Conservation (phyloP, 768 basidiomycete species). For the Boletus vermiculosoides region DNA sequence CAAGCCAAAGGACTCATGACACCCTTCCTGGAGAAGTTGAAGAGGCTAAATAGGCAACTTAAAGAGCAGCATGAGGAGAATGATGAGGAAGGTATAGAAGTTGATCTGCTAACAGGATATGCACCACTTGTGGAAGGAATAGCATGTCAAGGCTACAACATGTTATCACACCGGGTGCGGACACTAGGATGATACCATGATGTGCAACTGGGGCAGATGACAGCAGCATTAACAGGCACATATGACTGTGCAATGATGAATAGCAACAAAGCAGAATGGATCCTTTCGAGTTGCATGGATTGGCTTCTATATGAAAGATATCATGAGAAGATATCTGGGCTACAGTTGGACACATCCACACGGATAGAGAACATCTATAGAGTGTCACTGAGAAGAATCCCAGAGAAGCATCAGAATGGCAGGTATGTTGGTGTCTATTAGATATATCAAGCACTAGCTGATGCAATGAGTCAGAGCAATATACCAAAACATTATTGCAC, state of each 20-base stretch:
- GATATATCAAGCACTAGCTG: too few relatives aligned
- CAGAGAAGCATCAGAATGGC: background rate
- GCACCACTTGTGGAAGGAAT: too few relatives aligned
- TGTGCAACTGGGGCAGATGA: background rate
- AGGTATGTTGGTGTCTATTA: too few relatives aligned
- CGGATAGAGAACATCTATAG: background rate
- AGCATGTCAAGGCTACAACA: too few relatives aligned
- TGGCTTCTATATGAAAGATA: too few relatives aligned
- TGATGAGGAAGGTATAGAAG: background rate
- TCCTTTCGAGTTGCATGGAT: too few relatives aligned
- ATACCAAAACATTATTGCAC: background rate
- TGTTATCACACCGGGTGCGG: background rate
- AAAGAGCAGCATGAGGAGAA: rapidly evolving
- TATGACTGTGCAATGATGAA: too few relatives aligned
- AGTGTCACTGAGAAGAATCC: background rate
- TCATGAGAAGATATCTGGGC: too few relatives aligned
- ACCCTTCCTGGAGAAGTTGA: background rate
- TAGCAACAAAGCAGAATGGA: too few relatives aligned
- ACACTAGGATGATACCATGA: background rate
- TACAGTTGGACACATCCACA: background rate
- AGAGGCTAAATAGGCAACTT: background rate
- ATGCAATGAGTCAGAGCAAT: too few relatives aligned
- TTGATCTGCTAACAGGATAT: background rate
- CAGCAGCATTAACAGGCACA: background rate
- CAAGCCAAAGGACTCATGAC: background rate